These are phyloP conservation scores for Myxozyma geophila DNA, from an alignment of 805 yeast species.

Conservation along the genomic window DNA sequence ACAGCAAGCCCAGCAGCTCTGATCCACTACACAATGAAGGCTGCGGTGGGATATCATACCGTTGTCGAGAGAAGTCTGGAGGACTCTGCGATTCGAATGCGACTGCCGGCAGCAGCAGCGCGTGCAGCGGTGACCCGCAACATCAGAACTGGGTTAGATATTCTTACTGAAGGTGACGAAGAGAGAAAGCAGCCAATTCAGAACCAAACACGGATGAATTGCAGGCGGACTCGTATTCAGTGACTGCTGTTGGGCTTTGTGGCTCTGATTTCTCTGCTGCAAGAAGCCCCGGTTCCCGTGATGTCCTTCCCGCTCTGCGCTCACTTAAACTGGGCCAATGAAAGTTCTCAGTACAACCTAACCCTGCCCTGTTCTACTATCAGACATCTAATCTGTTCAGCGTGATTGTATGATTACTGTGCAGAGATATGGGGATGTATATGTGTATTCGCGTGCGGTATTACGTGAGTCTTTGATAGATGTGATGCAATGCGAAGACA, in stretches of 20 bases:
- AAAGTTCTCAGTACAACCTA: not conserved
- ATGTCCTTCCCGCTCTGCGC: not conserved
- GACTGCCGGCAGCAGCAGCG: slow-evolving; percentile 15
- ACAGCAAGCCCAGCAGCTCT: not conserved
- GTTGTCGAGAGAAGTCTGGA: slow-evolving; percentile 24
- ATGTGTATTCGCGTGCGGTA: too few relatives aligned
- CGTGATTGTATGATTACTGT: not conserved
- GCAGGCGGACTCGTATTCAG: not conserved
- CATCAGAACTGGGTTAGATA: slow-evolving; percentile 10
- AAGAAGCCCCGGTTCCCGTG: slow-evolving; percentile 5
- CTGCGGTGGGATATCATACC: slow-evolving; percentile 9
- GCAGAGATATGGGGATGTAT: too few relatives aligned
- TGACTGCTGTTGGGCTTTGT: too few relatives aligned
- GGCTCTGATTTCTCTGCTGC: not conserved
- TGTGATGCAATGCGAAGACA: too few relatives aligned
- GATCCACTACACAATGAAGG: not conserved
- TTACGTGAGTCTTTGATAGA: too few relatives aligned
- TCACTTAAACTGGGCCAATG: slow-evolving; percentile 9
- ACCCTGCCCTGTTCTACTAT: not conserved
- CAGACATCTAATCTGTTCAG: not conserved
- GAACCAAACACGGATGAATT: not conserved
- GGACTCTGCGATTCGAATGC: slow-evolving; percentile 2
- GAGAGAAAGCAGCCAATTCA: not conserved
- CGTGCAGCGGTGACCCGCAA: slow-evolving; percentile 32
- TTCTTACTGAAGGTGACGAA: not conserved